Conservation (phyloP, 2,329 filamentous ascomycete genomes). For the Scedosporium aurantiacum region DNA sequence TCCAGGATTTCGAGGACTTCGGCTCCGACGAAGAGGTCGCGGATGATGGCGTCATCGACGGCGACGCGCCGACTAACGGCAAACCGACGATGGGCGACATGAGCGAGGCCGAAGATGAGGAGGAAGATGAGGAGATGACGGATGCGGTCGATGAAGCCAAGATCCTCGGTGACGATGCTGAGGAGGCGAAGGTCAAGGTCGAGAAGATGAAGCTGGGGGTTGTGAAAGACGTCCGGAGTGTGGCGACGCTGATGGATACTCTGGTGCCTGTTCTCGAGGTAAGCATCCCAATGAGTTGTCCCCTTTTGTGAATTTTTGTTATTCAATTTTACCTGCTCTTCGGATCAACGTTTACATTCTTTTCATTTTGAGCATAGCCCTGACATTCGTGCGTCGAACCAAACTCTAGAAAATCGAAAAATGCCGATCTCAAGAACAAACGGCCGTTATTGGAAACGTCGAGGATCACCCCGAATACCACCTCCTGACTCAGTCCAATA, state of each 20-base stretch:
- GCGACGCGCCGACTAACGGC: conserved; percentile 27
- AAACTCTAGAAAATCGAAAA: conserved; percentile 63
- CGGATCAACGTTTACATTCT: conserved; percentile 50
- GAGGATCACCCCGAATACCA: conserved; percentile 90
- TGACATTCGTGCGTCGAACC: conserved; percentile 46
- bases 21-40: conserved; percentile 47
- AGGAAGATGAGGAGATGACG: conserved; percentile 48
- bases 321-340: not conserved
- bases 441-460: conserved; percentile 64
- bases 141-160: conserved; percentile 30
- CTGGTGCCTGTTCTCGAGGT: conserved; percentile 75
- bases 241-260: conserved; percentile 70
- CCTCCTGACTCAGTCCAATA: conserved; percentile 78
- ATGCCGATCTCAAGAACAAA: conserved; percentile 59
- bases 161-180: conserved; percentile 46
- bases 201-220: conserved; percentile 70
- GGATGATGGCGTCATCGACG: conserved; percentile 35
- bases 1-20: conserved; percentile 78
- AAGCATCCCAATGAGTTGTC: conserved; percentile 28
- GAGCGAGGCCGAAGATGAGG: conserved; percentile 44
- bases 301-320: not conserved
- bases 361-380: conserved; percentile 38
- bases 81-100: conserved; percentile 46
- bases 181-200: conserved; percentile 64
- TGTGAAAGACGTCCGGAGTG: conserved; percentile 68